Percentiles rank a stretch among this genome's conserved stretches.
These are phyloP conservation scores for Aspergillus asperescens DNA, from an alignment of 495 filamentous ascomycete genomes.

Conservation along the genomic window DNA sequence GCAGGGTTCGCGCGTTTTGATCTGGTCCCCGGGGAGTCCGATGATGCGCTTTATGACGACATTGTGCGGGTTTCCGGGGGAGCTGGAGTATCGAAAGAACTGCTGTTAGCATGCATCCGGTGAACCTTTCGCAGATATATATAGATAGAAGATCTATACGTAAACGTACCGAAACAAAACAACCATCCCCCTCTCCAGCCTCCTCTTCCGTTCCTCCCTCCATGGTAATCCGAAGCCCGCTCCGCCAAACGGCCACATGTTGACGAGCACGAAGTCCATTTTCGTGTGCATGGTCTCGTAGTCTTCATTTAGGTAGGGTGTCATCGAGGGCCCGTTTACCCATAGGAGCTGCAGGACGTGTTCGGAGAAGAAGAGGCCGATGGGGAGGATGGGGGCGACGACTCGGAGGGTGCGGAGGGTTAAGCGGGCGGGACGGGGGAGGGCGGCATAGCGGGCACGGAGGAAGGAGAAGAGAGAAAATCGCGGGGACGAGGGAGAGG, in stretches of 20 bases:
- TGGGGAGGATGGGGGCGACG: slow-evolving; percentile 57
- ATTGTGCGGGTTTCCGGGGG: slow-evolving; percentile 55
- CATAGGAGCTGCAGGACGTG: slow-evolving; percentile 57
- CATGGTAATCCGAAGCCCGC: slow-evolving; percentile 25
- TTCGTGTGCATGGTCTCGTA: slow-evolving; percentile 51
- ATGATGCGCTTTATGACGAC: slow-evolving; percentile 64
- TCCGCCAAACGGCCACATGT: slow-evolving; percentile 39
- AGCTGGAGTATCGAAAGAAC: slow-evolving; percentile 40
- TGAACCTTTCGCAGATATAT: not conserved
- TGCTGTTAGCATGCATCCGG: not conserved
- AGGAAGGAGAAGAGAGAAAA: slow-evolving; percentile 28
- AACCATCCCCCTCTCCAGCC: slow-evolving; percentile 49
- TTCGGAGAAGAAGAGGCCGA: slow-evolving; percentile 58
- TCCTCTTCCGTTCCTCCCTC: slow-evolving; percentile 33
- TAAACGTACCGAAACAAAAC: slow-evolving; percentile 47
- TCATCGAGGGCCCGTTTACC: slow-evolving; percentile 70
- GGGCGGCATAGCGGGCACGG: slow-evolving; percentile 28
- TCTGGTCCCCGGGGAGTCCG: slow-evolving; percentile 62
- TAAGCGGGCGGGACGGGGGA: slow-evolving; percentile 28
- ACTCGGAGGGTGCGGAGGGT: slow-evolving; percentile 40
- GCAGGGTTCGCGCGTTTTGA: slow-evolving; percentile 58
- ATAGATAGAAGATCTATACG: not conserved
- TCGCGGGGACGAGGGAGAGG: no score
- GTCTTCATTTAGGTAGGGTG: slow-evolving; percentile 65
- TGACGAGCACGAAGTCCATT: slow-evolving; percentile 47